Evolutionary conservation across 768 basidiomycete genomes (phyloP).

Genomic region (Collybiopsis luxurians): DNA sequence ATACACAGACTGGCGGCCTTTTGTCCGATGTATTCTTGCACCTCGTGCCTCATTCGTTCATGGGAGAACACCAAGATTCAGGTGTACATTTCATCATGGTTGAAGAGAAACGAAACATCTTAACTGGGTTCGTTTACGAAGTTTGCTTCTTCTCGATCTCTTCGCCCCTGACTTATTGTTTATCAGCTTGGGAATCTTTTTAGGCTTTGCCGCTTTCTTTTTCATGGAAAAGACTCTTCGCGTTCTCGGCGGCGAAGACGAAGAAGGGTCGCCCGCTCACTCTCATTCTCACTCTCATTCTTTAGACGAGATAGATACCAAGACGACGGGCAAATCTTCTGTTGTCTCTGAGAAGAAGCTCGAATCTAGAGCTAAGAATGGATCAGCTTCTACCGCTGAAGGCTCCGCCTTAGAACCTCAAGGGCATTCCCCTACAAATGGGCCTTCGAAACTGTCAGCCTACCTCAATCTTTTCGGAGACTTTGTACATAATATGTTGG

Average conservation of each 20-base stretch:
- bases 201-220: constrained; percentile 89
- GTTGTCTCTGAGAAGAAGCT: constrained; percentile 44
- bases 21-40: constrained; percentile 93
- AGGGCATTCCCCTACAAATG: constrained; percentile 30
- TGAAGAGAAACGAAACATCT: constrained; percentile 87
- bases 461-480: constrained; percentile 93
- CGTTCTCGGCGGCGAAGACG: constrained; percentile 65
- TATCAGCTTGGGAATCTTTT: constrained; percentile 73
- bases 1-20: constrained; percentile 74
- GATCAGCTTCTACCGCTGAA: constrained; percentile 22
- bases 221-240: constrained; percentile 91
- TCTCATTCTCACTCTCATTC: constrained; percentile 63
- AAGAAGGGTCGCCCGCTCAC: constrained; percentile 45
- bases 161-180: neutral
- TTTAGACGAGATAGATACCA: constrained; percentile 32
- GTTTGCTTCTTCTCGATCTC: neutral
- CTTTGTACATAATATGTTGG: constrained; percentile 91
- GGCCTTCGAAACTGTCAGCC: constrained; percentile 82
- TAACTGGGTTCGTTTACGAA: constrained; percentile 63
- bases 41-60: constrained; percentile 87
- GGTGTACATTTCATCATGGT: constrained; percentile 80
- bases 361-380: constrained; percentile 22
- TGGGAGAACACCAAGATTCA: constrained; percentile 78
- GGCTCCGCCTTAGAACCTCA: constrained; percentile 7
- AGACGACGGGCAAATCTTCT: constrained; percentile 46